These are phyloP conservation scores for Paramecium biaurelia DNA, from an alignment of 73 alveolate genomes.

Conservation along the genomic window DNA sequence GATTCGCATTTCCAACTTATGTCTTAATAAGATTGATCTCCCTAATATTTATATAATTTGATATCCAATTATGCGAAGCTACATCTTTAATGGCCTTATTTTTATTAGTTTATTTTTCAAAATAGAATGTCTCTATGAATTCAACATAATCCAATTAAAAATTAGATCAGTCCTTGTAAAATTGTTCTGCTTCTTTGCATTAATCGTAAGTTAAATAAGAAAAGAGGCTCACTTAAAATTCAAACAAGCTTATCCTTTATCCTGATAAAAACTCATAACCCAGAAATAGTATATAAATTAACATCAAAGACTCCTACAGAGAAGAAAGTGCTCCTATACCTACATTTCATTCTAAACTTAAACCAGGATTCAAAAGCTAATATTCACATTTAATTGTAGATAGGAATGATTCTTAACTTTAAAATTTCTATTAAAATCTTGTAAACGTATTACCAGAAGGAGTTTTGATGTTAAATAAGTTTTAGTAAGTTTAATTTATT, in stretches of 20 bases:
- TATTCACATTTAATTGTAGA: neutral
- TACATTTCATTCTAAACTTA: neutral
- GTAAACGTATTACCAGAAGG: neutral
- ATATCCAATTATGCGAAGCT: neutral
- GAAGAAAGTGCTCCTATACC: conserved; percentile 17
- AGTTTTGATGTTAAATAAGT: neutral
- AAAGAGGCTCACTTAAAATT: neutral
- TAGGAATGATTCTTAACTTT: neutral
- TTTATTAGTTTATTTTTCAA: neutral
- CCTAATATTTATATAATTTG: neutral
- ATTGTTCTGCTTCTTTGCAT: neutral
- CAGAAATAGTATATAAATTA: neutral
- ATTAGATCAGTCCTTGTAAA: neutral
- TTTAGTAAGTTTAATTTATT: neutral
- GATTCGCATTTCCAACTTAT: neutral
- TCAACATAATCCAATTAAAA: neutral
- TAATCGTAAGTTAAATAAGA: neutral
- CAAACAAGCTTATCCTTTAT: neutral
- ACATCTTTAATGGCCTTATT: neutral
- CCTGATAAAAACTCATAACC: neutral
- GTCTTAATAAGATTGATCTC: neutral
- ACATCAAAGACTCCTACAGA: neutral
- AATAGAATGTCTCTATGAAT: neutral
- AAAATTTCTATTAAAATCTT: neutral
- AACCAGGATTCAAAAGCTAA: neutral